These are phyloP conservation scores for Salvia hispanica DNA, from an alignment of 257 asterid species.

Conservation along the genomic window DNA sequence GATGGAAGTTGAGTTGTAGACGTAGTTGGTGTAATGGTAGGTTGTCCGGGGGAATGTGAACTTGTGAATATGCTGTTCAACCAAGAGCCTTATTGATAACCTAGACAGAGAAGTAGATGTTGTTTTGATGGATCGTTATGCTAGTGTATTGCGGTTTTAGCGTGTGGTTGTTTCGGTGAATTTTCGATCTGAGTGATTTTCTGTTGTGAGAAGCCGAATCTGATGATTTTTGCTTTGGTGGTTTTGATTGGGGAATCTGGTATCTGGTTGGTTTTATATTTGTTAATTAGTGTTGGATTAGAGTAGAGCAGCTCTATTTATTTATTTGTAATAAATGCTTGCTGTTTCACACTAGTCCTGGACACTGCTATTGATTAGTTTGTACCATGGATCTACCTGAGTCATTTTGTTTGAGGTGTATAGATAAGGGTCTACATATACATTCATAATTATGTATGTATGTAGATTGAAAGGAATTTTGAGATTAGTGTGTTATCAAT, in stretches of 20 bases:
- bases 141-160: not conserved
- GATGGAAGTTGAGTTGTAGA: not conserved
- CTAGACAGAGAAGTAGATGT: not conserved
- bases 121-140: not conserved
- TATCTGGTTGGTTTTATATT: not conserved
- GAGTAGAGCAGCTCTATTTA: not conserved
- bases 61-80: not conserved
- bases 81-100: not conserved
- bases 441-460: no score
- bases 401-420: conserved; percentile 1
- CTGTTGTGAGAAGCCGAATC: conserved; percentile 14
- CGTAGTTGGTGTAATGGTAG: not conserved
- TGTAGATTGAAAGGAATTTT: not conserved
- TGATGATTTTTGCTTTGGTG: not conserved
- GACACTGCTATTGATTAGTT: not conserved
- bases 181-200: conserved; percentile 31
- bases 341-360: not conserved
- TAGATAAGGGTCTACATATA: not conserved
- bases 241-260: not conserved
- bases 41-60: no score
- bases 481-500: not conserved
- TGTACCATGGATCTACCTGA: not conserved
- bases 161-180: not conserved
- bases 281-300: not conserved
- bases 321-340: no score